Percentiles rank a stretch among this genome's conserved stretches.
Conservation (phyloP, 805 yeast genomes). For the Torulaspora franciscae region DNA sequence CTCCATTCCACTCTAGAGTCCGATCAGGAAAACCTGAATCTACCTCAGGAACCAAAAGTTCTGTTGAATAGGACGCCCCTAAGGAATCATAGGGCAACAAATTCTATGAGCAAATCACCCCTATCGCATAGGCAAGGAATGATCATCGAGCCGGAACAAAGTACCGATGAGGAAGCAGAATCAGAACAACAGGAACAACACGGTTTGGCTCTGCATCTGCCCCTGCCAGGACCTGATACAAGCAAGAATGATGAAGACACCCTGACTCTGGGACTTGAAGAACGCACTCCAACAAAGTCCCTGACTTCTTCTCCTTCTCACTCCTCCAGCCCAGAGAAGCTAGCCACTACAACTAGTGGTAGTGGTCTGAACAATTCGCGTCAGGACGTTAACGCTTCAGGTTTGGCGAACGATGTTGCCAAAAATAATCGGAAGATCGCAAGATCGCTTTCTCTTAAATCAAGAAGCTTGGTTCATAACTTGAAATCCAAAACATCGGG, state of each 20-base stretch:
- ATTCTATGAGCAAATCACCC: constrained; percentile 20
- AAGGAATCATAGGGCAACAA: constrained; percentile 15
- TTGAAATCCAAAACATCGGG: constrained; percentile 22
- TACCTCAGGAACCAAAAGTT: background rate
- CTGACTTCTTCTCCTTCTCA: background rate
- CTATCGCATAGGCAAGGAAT: constrained; percentile 17
- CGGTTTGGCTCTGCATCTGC: constrained; percentile 13
- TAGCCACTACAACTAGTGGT: background rate
- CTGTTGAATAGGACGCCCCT: constrained; percentile 27
- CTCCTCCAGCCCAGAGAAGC: constrained; percentile 1
- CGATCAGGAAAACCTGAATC: constrained; percentile 1
- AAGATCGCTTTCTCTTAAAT: constrained; percentile 35
- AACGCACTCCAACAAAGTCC: background rate
- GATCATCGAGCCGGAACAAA: constrained; percentile 10
- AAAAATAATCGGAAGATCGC: constrained; percentile 21
- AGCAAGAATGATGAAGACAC: constrained; percentile 13
- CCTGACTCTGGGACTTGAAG: constrained; percentile 11
- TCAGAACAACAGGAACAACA: background rate
- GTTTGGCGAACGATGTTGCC: constrained; percentile 3
- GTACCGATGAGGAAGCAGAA: background rate
- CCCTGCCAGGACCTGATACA: constrained; percentile 1
- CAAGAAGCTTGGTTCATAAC: constrained; percentile 27
- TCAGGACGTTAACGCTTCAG: background rate
- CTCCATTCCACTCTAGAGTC: constrained; percentile 21
- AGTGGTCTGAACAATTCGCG: background rate